phyloP scores from a whole-genome alignment of 129 eudicot genomes.

The Smallanthus sonchifolius region DNA sequence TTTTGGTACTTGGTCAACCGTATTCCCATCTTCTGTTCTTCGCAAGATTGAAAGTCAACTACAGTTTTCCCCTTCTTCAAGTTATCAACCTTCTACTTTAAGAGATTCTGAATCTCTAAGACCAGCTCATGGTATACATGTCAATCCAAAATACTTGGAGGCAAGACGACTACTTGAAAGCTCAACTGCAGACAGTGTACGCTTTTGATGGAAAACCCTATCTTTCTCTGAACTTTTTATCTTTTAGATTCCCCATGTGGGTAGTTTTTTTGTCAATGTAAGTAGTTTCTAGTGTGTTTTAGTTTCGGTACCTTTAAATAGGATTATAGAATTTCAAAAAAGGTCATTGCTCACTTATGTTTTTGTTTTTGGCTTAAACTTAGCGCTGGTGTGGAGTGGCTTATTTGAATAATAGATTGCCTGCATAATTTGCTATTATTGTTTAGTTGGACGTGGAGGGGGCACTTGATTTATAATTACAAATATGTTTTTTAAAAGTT shows the following conservation, averaged over 20 bases:
- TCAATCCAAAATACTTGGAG: conserved; percentile 90
- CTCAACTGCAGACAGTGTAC: conserved; percentile 55
- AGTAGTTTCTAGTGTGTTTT: conserved; percentile 4
- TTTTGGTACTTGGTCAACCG: conserved; percentile 90
- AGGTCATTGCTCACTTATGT: background rate
- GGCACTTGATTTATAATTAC: background rate
- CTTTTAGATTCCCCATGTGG: background rate
- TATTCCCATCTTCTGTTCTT: conserved; percentile 76
- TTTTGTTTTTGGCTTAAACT: background rate
- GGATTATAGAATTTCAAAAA: background rate
- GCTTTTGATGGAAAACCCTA: conserved; percentile 26
- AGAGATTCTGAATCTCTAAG: conserved; percentile 86
- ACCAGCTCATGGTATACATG: conserved; percentile 96
- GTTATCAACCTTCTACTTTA: conserved; percentile 49
- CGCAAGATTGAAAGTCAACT: conserved; percentile 60
- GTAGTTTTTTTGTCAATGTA: conserved; percentile 9
- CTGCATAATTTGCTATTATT: background rate
- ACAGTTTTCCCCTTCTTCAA: conserved; percentile 51
- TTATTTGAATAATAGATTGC: background rate
- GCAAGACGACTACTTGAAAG: conserved; percentile 67
- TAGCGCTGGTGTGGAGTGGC: conserved; percentile 1
- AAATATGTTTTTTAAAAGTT: background rate
- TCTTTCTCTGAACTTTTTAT: conserved; percentile 19
- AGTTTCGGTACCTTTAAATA: background rate
- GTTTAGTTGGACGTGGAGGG: background rate